Evolutionary conservation across 495 filamentous ascomycete genomes (phyloP), one percentile per base, ranked within the genome.

Genomic region (Neurospora tetrasperma): DNA sequence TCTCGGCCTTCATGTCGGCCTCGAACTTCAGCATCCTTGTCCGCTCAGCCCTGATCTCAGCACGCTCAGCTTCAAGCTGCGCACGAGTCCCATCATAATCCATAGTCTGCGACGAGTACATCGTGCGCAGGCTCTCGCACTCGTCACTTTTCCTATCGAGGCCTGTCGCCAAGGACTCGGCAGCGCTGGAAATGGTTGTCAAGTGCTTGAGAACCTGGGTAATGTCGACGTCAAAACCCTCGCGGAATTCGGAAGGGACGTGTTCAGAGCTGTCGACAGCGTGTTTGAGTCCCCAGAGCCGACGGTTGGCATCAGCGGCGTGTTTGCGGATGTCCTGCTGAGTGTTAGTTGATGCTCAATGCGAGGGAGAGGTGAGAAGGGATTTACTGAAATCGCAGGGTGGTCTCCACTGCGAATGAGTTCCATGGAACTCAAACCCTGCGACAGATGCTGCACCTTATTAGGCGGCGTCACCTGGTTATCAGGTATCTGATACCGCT

Each of bases 181-280:
- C 70, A 11, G 44, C 42, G 5, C 4, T 18, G 8, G 54, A 44
- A 3, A 71, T 62, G 4, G 35, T 23, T 5, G 71, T 35, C 0
- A 75, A 69, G 11, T 43, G 39, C 3, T 42, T 68, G n/a, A 73
- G 12, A 8, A 71, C 66, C 71, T 77, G 70, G 10, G 27, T 38
- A 18, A 71, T 71, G 5, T 71, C 70, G 0, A 66, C 43, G 27
- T 71, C 70, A 6, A 71, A 54, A 2, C 44, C 42, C 44, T 39
- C 0, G 0, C 4, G 42, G 4, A 71, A 44, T 6, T 59, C 0
- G 2, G 70, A 0, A 4, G 42, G 31, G 0, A 71, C 70, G 5
- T 71, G 23, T 0, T 16, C 0, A 2, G 54, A 62, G 2, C 3
- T 8, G 12, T 62, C 54, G 0, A 62, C 54, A 0, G 54, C 54